phyloP scores from a whole-genome alignment of 1,284 basidiomycete species.

The Cerioporus squamosus region DNA sequence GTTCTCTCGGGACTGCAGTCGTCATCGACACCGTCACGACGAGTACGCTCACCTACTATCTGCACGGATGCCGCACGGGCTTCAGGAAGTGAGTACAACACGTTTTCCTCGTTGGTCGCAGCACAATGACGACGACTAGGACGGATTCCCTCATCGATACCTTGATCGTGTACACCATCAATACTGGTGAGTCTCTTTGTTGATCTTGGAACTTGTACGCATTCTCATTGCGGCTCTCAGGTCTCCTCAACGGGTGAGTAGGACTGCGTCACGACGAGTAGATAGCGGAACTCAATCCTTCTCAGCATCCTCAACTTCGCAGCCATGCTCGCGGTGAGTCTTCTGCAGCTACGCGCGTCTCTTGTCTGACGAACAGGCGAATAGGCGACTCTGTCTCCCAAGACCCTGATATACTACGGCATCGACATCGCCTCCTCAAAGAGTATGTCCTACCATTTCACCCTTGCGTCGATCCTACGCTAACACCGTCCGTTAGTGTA shows the following conservation, averaged over 20 bases:
- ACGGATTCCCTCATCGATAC: constrained; percentile 17
- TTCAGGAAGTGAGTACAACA: constrained; percentile 7
- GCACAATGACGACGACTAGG: background rate
- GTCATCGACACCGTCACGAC: constrained; percentile 1
- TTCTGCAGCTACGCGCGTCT: background rate
- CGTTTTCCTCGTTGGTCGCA: background rate
- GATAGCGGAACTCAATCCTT: background rate
- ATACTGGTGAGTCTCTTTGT: constrained; percentile 9
- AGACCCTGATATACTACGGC: constrained; percentile 4
- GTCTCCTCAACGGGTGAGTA: background rate
- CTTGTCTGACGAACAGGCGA: background rate
- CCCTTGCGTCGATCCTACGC: background rate
- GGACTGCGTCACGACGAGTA: background rate
- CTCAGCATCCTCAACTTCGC: background rate
- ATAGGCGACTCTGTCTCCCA: constrained; percentile 2
- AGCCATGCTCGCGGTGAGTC: background rate
- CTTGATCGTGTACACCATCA: constrained; percentile 17
- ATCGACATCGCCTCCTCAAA: constrained; percentile 2
- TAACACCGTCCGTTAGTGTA: background rate
- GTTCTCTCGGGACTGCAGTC: background rate
- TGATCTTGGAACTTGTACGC: background rate
- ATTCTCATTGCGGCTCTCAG: background rate
- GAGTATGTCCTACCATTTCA: background rate
- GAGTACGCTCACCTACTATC: background rate
- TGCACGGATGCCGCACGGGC: constrained; percentile 13